Conservation (phyloP, 2,329 filamentous ascomycete species). For the Colletotrichum echinochloae region DNA sequence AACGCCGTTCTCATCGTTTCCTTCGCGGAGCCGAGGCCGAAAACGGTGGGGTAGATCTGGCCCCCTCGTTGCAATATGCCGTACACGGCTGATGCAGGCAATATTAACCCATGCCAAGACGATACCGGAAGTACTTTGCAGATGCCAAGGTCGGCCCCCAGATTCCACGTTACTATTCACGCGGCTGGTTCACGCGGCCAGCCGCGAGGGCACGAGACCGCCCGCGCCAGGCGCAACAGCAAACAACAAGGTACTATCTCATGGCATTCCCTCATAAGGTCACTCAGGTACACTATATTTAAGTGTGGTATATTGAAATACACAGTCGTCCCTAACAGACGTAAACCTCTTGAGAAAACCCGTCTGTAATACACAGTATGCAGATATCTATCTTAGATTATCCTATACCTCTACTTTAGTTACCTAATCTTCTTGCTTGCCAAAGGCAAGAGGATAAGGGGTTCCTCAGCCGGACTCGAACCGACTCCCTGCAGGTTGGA, state of each 20-base stretch:
- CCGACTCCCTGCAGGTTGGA: too few species aligned
- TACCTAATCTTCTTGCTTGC: too few species aligned
- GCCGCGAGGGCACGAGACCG: background rate
- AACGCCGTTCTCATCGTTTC: background rate
- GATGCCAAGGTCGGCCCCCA: slow-evolving; percentile 10
- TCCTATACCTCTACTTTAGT: too few species aligned
- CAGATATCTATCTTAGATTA: too few species aligned
- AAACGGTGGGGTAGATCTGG: background rate
- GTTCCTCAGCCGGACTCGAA: too few species aligned
- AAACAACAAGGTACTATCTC: background rate
- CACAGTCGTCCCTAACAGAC: too few species aligned
- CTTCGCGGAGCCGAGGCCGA: background rate
- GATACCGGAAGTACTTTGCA: slow-evolving; percentile 1
- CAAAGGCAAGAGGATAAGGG: too few species aligned
- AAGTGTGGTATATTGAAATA: too few species aligned
- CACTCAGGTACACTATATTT: too few species aligned
- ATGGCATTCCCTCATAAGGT: too few species aligned
- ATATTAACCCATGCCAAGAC: background rate
- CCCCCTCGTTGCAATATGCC: background rate
- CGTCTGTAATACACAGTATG: too few species aligned
- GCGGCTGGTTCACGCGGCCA: background rate
- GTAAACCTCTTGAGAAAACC: too few species aligned
- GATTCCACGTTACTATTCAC: background rate
- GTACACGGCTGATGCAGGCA: background rate
- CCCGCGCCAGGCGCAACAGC: background rate